phyloP scores from a whole-genome alignment of 257 asterid genomes.

The Fraxinus americana region DNA sequence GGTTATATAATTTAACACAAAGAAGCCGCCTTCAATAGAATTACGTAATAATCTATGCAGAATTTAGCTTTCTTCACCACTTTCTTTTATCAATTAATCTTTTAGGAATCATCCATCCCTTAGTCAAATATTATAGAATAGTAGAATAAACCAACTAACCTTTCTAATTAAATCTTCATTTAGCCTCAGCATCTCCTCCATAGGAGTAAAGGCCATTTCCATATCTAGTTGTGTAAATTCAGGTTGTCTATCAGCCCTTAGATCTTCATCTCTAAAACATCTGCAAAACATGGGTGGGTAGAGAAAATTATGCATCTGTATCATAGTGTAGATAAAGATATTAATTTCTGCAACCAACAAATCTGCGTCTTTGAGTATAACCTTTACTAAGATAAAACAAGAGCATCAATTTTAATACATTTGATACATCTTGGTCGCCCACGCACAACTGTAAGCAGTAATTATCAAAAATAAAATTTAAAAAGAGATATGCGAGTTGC shows the following conservation, averaged over 20 bases:
- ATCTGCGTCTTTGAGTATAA: not conserved
- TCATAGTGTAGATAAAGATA: not conserved
- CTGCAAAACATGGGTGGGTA: constrained; percentile 45
- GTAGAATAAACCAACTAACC: constrained; percentile 42
- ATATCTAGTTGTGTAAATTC: constrained; percentile 97
- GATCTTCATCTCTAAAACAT: constrained; percentile 98
- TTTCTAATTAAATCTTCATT: constrained; percentile 96
- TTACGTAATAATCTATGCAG: not conserved
- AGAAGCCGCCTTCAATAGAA: not conserved
- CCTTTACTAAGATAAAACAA: not conserved
- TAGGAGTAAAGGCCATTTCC: constrained; percentile 94
- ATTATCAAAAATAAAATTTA: not conserved
- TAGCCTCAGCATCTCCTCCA: constrained; percentile 92
- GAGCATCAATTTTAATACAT: not conserved
- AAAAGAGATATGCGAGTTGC: constrained; percentile 10
- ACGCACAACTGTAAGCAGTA: not conserved
- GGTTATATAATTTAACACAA: not conserved
- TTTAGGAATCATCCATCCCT: not conserved
- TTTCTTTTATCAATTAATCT: constrained; percentile 9
- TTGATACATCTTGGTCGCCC: not conserved
- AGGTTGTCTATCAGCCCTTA: constrained; percentile 98
- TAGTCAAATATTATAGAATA: not conserved
- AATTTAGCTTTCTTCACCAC: not conserved
- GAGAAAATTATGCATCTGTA: constrained; percentile 3
- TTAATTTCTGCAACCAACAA: constrained; percentile 1